Evolutionary conservation across 2,329 filamentous ascomycete species (phyloP).

Genomic region (Neonectria sp.): DNA sequence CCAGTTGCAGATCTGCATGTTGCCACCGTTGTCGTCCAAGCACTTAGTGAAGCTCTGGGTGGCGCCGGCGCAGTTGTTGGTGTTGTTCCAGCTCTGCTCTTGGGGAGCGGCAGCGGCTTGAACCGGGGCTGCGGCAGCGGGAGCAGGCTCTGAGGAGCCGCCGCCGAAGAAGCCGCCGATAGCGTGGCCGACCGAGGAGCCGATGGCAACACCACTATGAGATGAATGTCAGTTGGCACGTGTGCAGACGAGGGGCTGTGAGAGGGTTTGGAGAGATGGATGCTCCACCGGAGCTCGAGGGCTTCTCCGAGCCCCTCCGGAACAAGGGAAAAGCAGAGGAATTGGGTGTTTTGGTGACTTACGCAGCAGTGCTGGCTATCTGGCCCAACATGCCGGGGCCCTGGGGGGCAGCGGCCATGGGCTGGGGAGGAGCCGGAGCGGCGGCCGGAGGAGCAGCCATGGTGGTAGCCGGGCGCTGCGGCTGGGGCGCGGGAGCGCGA

Average conservation of each 20-base stretch:
- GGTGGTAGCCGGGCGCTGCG: constrained; percentile 79
- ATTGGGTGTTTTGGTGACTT: constrained; percentile 62
- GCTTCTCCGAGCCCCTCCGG: background rate
- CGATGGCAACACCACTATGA: constrained; percentile 92
- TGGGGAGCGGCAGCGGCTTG: constrained; percentile 61
- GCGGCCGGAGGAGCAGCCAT: constrained; percentile 70
- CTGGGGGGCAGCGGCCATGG: constrained; percentile 58
- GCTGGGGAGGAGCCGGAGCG: constrained; percentile 52
- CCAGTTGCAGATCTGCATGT: constrained; percentile 97
- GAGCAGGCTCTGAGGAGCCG: constrained; percentile 70
- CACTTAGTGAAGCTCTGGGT: constrained; percentile 92
- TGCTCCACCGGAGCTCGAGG: background rate
- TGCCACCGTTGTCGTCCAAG: constrained; percentile 95
- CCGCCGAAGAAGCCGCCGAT: constrained; percentile 91
- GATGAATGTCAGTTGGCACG: constrained; percentile 36
- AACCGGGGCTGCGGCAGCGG: constrained; percentile 65
- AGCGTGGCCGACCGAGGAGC: constrained; percentile 94
- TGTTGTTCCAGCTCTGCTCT: constrained; percentile 67
- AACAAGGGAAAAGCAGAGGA: background rate
- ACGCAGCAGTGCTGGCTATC: constrained; percentile 99
- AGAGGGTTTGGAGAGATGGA: constrained; percentile 9
- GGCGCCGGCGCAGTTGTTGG: constrained; percentile 83
- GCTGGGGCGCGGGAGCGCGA: constrained; percentile 71
- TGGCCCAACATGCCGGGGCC: constrained; percentile 93
- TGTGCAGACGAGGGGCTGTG: constrained; percentile 22